Evolutionary conservation across 176 grass and related monocot species (phyloP), one percentile per base, ranked within the genome.

Genomic region (Leersia perrieri): DNA sequence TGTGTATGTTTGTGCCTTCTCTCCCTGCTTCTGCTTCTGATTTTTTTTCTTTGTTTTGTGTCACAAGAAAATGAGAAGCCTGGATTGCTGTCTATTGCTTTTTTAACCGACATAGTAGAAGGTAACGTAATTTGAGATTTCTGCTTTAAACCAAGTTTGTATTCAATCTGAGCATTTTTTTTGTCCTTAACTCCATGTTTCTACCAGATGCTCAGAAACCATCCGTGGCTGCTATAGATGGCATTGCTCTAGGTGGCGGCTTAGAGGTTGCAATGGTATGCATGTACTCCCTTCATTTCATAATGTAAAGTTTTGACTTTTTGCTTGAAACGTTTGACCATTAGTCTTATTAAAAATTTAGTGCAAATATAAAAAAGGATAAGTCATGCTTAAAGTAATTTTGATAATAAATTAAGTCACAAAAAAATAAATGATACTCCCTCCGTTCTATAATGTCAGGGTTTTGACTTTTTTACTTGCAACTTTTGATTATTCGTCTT

Each of bases 211-310:
- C 92, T 74, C 79, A 35, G 67, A 98, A 95, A 63, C 95, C 90
- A 4, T 87, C 88, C 64, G 90, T 94, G 67, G 88, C 92, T 88
- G 95, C 95, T 47, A 92, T 98, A 78, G 90, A 94, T 66, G 84
- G 95, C 41, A 28, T 98, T 83, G 92, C 90, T 87, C 81, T 98
- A 66, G 95, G 95, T 69, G 95, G 95, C 1, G 92, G 92, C 51
- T 73, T 98, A 79, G 95, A 98, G 80, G 27, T 92, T 86, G 88
- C 90, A 75, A 98, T 98, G 95, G 95, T 98, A 92, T 82, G 78
- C 36, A 14, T n/a, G n/a, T n/a, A n/a, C n/a, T n/a, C n/a, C n/a
- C n/a, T n/a, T n/a, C n/a, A n/a, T n/a, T n/a, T n/a, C n/a, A n/a
- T n/a, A n/a, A n/a, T n/a, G n/a, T n/a, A n/a, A n/a, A n/a, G n/a